Conservation (phyloP, 208 protist genomes). For the Leptomonas seymouri region DNA sequence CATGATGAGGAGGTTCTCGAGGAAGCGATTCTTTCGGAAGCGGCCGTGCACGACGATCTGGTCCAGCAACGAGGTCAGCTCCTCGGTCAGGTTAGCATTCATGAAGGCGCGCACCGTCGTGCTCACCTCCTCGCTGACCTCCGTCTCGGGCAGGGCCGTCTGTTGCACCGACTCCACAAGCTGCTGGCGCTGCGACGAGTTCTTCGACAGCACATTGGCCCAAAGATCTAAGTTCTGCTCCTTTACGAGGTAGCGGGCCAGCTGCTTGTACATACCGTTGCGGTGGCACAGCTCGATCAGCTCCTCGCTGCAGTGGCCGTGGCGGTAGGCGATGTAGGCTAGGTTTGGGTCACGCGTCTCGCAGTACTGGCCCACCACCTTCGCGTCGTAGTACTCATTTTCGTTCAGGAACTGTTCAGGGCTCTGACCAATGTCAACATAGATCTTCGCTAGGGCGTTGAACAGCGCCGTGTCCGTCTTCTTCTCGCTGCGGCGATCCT, state of each 20-base stretch:
- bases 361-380: slow-evolving; percentile 98
- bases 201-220: slow-evolving; percentile 93
- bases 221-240: slow-evolving; percentile 98
- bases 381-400: slow-evolving; percentile 98
- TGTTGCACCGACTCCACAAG: slow-evolving; percentile 99
- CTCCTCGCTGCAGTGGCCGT: slow-evolving; percentile 96
- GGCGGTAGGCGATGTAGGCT: slow-evolving; percentile 97
- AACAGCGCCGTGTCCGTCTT: slow-evolving; percentile 96
- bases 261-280: slow-evolving; percentile 98
- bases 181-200: slow-evolving; percentile 90
- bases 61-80: slow-evolving; percentile 99
- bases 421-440: slow-evolving; percentile 98
- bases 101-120: slow-evolving; percentile 99
- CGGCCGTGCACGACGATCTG: slow-evolving; percentile 99
- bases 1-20: slow-evolving; percentile 99
- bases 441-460: slow-evolving; percentile 99
- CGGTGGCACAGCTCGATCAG: slow-evolving; percentile 97
- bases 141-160: slow-evolving; percentile 97
- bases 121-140: slow-evolving; percentile 98
- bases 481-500: slow-evolving; percentile 95
- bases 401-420: slow-evolving; percentile 97
- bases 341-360: slow-evolving; percentile 99
- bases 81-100: slow-evolving; percentile 98
- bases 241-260: slow-evolving; percentile 98
- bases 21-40: slow-evolving; percentile 98